Evolutionary conservation across 768 basidiomycete species (phyloP), one percentile per base, ranked within the genome.

Genomic region (Boletus subparvulus): DNA sequence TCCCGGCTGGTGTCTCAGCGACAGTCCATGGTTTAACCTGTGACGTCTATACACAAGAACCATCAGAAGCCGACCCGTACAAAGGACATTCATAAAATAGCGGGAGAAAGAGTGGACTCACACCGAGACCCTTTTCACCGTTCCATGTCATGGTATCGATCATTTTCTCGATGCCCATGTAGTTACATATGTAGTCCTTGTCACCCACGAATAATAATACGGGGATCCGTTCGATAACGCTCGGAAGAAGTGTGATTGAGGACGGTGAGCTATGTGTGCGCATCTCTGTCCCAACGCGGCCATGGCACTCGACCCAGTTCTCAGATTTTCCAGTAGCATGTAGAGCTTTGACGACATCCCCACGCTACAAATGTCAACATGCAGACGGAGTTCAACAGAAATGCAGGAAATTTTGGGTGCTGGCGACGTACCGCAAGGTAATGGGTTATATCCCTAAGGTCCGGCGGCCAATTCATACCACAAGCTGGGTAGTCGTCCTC

Each of bases 401-500:
- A 52, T 35, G 16, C 9, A n/a, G 4, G 7, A 52, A 45, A n/a
- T 14, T 19, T 17, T 33, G 36, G 55, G n/a, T 43, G 36, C 16
- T 14, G 41, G 14, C 30, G 48, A 77, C 91, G 50, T 69, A 97
- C 96, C 28, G 83, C 84, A 6, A 99, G 83, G 68, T 94, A 96
- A 1, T 76, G 73, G 17, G 86, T 88, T 10, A 98, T 76, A 46
- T 85, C 82, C 4, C 78, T 71, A 47, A 98, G 84, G 65, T 94
- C 92, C 35, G 87, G 86, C 8, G 95, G 96, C 96, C 95, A 99
- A 74, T 94, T 96, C 93, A 96, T 91, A 3, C 96, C 97, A 71
- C 97, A 99, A 1, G 84, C 88, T 17, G 97, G 97, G 36, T 69
- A 75, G 13, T 81, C 80, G 68, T 99, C 97, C 52, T 90, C 86